Conservation (phyloP, 2,329 filamentous ascomycete genomes). For the Escovopsis sp. region DNA sequence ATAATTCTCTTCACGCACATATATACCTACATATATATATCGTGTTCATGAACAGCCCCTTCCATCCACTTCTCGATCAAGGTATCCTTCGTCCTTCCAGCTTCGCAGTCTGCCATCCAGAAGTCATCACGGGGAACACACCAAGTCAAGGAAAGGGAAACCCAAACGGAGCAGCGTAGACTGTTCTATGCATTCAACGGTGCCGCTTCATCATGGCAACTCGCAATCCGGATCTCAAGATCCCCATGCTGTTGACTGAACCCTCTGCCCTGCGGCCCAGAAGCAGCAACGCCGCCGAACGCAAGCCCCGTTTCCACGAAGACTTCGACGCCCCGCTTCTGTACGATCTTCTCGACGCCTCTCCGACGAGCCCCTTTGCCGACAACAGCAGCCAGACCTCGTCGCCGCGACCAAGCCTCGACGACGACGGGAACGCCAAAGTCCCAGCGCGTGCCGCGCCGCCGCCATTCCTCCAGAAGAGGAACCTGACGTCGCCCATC, state of each 20-base stretch:
- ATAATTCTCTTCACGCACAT: too few relatives aligned
- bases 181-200: neutral
- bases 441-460: neutral
- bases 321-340: constrained; percentile 26
- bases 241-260: constrained; percentile 13
- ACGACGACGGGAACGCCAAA: neutral
- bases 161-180: neutral
- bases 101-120: neutral
- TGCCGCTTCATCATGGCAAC: constrained; percentile 11
- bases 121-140: neutral
- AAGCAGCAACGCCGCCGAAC: constrained; percentile 9
- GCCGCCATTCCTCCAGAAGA: constrained; percentile 5
- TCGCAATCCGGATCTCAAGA: constrained; percentile 13
- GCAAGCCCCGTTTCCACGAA: constrained; percentile 22
- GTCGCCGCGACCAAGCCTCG: constrained; percentile 1
- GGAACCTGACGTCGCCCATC: constrained; percentile 5
- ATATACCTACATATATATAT: too few relatives aligned
- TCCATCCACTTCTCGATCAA: too few relatives aligned
- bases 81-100: too few relatives aligned
- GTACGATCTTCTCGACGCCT: constrained; percentile 19
- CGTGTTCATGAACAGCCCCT: too few relatives aligned
- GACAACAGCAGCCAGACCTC: constrained; percentile 14
- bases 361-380: constrained; percentile 14
- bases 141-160: neutral
- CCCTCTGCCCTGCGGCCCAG: constrained; percentile 4